A percentile compares a stretch with the other conserved stretches of the same genome.
Evolutionary conservation across 495 filamentous ascomycete genomes (phyloP).

Genomic region (Annulohypoxylon moriforme): DNA sequence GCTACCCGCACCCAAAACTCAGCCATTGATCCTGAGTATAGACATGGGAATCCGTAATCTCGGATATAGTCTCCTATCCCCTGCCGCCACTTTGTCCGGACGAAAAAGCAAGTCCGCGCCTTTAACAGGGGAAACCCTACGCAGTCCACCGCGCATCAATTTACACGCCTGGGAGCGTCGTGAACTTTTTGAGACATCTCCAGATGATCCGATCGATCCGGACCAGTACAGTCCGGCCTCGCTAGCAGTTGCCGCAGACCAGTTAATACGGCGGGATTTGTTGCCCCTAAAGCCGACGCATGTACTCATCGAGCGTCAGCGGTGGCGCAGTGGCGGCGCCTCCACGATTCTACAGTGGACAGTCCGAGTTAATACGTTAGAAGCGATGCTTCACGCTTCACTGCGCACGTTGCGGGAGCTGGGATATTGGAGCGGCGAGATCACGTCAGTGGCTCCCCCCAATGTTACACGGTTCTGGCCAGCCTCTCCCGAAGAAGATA

Average conservation of each 20-base stretch:
- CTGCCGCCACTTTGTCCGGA: conserved; percentile 42
- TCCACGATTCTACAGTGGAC: conserved; percentile 87
- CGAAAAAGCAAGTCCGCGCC: conserved; percentile 5
- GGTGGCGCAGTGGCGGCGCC: conserved; percentile 76
- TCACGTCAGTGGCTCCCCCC: conserved; percentile 54
- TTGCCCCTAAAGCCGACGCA: conserved; percentile 69
- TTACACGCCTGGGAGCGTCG: conserved; percentile 51
- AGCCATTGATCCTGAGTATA: conserved; percentile 74
- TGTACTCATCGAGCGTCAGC: conserved; percentile 90
- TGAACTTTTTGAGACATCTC: conserved; percentile 43
- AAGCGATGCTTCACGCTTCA: conserved; percentile 87
- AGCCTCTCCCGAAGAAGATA: not conserved
- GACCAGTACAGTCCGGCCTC: conserved; percentile 66
- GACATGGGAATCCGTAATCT: conserved; percentile 91
- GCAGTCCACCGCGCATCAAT: conserved; percentile 30
- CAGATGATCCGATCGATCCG: not conserved
- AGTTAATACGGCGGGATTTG: conserved; percentile 61
- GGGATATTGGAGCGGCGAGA: conserved; percentile 52
- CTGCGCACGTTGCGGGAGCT: conserved; percentile 66
- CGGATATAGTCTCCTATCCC: conserved; percentile 74
- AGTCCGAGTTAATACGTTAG: conserved; percentile 86
- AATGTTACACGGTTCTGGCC: conserved; percentile 56
- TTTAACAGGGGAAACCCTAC: conserved; percentile 27
- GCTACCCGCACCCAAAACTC: not conserved
- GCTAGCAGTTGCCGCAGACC: conserved; percentile 71